phyloP scores from a whole-genome alignment of 257 asterid genomes.

The Marsdenia floribunda region DNA sequence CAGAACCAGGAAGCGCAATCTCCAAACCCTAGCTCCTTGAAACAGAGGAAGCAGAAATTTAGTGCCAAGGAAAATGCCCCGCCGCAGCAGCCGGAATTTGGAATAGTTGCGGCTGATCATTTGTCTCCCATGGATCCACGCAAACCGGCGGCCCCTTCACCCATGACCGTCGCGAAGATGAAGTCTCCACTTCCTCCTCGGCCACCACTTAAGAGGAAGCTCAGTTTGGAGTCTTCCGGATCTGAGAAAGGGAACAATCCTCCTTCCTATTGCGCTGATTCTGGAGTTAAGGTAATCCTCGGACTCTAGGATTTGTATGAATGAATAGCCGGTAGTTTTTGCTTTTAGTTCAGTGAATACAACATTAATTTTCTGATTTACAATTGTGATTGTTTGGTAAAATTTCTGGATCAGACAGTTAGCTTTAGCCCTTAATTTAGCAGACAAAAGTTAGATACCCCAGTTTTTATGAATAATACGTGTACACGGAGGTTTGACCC shows the following conservation, averaged over 20 bases:
- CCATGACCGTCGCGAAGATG: slow-evolving; percentile 28
- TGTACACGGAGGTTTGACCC: neutral
- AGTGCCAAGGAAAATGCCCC: slow-evolving; percentile 74
- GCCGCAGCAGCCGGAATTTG: slow-evolving; percentile 28
- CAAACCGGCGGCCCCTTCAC: slow-evolving; percentile 12
- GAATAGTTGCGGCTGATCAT: slow-evolving; percentile 2
- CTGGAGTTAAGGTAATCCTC: slow-evolving; percentile 65
- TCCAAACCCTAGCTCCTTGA: slow-evolving; percentile 48
- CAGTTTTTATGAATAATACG: neutral
- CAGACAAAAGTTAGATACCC: neutral
- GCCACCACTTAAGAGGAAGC: slow-evolving; percentile 88
- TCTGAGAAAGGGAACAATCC: slow-evolving; percentile 32
- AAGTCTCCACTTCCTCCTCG: slow-evolving; percentile 90
- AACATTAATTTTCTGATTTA: neutral
- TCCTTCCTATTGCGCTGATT: slow-evolving; percentile 39
- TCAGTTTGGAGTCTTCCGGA: slow-evolving; percentile 48
- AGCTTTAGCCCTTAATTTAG: neutral
- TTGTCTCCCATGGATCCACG: slow-evolving; percentile 26
- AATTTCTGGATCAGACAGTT: neutral
- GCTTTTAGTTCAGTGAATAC: neutral
- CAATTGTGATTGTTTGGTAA: neutral
- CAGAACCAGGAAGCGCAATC: slow-evolving; percentile 25
- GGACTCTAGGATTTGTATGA: neutral
- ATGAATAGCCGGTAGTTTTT: neutral
- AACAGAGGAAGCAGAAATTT: slow-evolving; percentile 39